Conservation (phyloP, 441 rosid species). For the Brassica balearica region DNA sequence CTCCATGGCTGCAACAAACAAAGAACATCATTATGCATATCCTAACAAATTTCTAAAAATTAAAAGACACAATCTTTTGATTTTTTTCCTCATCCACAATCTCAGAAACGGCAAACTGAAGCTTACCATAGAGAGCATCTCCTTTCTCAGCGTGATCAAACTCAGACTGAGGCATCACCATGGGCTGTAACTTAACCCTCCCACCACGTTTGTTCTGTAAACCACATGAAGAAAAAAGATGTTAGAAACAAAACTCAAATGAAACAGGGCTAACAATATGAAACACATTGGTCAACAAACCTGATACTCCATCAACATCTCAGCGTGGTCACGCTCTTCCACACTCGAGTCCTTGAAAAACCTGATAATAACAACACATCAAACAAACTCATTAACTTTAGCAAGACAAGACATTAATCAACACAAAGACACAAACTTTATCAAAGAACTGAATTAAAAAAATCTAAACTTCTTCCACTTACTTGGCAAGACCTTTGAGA, state of each 20-base stretch:
- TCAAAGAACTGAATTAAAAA: neutral
- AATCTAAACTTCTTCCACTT: conserved; percentile 28
- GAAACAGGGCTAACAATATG: neutral
- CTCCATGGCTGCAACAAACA: conserved; percentile 77
- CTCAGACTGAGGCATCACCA: conserved; percentile 66
- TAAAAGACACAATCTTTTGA: neutral
- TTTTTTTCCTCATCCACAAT: neutral
- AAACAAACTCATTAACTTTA: conserved; percentile 16
- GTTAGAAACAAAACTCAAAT: neutral
- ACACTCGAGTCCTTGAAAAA: conserved; percentile 63
- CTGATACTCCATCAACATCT: conserved; percentile 63
- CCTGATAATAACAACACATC: conserved; percentile 32
- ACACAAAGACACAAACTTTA: neutral
- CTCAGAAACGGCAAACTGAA: neutral
- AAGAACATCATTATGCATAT: neutral
- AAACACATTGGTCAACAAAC: conserved; percentile 30
- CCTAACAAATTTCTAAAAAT: neutral
- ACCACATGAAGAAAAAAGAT: conserved; percentile 1
- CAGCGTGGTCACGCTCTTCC: conserved; percentile 67
- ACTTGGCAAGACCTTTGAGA: conserved; percentile 60
- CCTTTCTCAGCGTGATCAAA: conserved; percentile 80
- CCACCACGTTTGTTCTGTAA: conserved; percentile 78
- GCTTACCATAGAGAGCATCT: conserved; percentile 77
- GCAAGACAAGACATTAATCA: too few relatives aligned
- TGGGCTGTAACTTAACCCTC: conserved; percentile 64